Evolutionary conservation across 805 yeast species (phyloP).

Genomic region (Pichia paraexigua): DNA sequence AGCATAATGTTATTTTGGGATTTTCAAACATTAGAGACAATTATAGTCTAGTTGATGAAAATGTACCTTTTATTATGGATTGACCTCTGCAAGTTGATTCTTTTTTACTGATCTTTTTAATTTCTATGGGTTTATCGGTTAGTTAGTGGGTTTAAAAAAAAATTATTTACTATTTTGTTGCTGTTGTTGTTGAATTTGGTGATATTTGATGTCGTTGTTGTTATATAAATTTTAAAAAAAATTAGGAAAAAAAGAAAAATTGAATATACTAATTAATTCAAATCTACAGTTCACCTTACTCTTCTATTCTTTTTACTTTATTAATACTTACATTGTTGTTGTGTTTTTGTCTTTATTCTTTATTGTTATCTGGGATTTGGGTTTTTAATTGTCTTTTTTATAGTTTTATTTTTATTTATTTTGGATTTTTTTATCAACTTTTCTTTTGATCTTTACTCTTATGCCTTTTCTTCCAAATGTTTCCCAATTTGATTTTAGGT

Average conservation of each 20-base stretch:
- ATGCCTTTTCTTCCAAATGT: neutral
- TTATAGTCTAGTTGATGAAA: constrained; percentile 21
- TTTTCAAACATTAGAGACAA: neutral
- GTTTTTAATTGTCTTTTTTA: too few relatives aligned
- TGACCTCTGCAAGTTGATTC: neutral
- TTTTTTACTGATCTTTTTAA: too few relatives aligned
- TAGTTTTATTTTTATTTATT: neutral
- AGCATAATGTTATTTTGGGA: constrained; percentile 2
- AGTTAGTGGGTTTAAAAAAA: neutral
- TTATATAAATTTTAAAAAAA: neutral
- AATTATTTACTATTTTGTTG: neutral
- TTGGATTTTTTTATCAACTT: too few relatives aligned
- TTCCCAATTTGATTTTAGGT: too few relatives aligned
- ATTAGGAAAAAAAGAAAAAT: neutral
- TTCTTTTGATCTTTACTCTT: neutral
- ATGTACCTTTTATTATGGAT: constrained; percentile 31
- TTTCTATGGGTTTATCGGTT: too few relatives aligned
- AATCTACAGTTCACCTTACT: neutral
- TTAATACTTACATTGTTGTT: neutral
- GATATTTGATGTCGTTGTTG: neutral
- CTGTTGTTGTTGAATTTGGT: neutral
- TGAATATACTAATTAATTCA: neutral
- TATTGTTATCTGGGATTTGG: neutral
- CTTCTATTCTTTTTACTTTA: neutral
- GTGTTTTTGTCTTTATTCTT: neutral